Percentiles rank a stretch among this genome's conserved stretches.
Evolutionary conservation across 768 basidiomycete species (phyloP).

Genomic region (Lactarius hengduanensis): DNA sequence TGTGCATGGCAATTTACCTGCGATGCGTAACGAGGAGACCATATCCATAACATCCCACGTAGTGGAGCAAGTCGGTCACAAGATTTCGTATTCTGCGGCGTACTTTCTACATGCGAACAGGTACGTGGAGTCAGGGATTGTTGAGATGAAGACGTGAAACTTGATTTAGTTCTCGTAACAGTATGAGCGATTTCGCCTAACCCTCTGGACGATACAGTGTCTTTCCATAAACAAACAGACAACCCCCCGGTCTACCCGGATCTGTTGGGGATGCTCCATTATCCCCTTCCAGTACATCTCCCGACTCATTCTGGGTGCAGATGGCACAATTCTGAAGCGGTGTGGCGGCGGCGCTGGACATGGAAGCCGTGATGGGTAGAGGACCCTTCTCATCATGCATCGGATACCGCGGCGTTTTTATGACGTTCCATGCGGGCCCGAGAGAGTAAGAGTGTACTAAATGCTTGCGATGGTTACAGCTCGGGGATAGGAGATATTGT

Average conservation of each 20-base stretch:
- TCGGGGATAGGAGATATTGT: not conserved
- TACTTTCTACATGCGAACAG: not conserved
- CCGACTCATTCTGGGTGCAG: not conserved
- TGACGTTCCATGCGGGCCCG: not conserved
- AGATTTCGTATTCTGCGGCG: not conserved
- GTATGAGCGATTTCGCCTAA: not conserved
- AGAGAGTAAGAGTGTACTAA: not conserved
- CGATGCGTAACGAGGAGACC: not conserved
- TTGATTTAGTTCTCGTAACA: not conserved
- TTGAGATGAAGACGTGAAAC: not conserved
- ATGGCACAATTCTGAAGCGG: not conserved
- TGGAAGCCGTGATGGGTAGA: not conserved
- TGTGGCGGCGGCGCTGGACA: not conserved
- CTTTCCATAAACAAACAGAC: not conserved
- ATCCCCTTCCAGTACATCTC: not conserved
- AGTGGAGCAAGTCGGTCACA: not conserved
- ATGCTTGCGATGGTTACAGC: not conserved
- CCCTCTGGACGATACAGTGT: not conserved
- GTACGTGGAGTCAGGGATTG: not conserved
- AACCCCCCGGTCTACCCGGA: not conserved
- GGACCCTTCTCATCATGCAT: not conserved
- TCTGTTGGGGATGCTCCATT: not conserved
- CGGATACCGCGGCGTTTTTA: not conserved
- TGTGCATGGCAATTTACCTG: not conserved
- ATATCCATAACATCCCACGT: not conserved